Evolutionary conservation across 495 filamentous ascomycete species (phyloP), one percentile per base, ranked within the genome.

Genomic region (Parathielavia hyrcaniae): DNA sequence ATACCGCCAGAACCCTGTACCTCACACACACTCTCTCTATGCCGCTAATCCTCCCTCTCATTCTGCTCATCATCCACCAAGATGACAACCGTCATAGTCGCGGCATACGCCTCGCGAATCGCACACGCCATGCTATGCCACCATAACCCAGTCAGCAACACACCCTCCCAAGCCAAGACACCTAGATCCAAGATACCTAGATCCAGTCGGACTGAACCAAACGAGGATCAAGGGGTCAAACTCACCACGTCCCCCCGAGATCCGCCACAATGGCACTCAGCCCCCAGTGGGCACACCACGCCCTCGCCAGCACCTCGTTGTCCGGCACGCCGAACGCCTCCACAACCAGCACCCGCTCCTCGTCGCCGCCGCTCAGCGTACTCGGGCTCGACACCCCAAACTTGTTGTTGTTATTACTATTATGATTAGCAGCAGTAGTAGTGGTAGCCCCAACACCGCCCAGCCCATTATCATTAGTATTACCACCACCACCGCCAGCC

Each of bases 211-310:
- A 35, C n/a, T n/a, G n/a, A n/a, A n/a, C n/a, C 48, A 43, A 19
- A 36, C 2, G 32, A 19, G 4, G 39, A 40, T 56, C 35, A 52
- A 47, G 57, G n/a, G n/a, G n/a, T 48, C 55, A 32, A 55, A 74
- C 75, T 67, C 50, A 81, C 78, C 85, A 89, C n/a, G 85, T 88
- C 71, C 71, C 76, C 48, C 78, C 73, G 49, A 86, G 63, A 70
- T 88, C 82, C 22, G 84, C 84, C 35, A 87, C 80, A 19, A 89
- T 68, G 0, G 85, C 85, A 45, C 76, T 80, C 53, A 87, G 67
- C 20, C 86, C 86, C 80, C 83, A 85, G 58, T 85, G 83, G 59
- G 81, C 74, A 62, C 84, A 88, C 86, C 86, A 88, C 44, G 86
- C 86, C 50, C 86, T 71, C 1, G 84, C 84, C 63, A 89, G 77